Percentiles rank a stretch among this genome's conserved stretches.
These are phyloP conservation scores for Chalciporus pseudorubinellus DNA, from an alignment of 768 basidiomycete species.

Conservation along the genomic window DNA sequence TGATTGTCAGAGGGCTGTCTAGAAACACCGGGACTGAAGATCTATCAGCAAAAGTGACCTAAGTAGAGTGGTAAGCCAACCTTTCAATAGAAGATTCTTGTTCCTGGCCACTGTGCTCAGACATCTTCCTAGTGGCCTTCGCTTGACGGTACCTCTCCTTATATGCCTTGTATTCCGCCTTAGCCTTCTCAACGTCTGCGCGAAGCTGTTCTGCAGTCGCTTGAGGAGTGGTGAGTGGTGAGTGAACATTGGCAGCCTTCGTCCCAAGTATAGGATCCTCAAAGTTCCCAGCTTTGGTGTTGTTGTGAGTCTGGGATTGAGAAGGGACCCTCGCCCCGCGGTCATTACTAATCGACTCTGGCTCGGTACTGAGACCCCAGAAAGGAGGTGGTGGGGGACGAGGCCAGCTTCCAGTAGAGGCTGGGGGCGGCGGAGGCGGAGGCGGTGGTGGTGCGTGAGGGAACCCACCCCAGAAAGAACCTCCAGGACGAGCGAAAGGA, in stretches of 20 bases:
- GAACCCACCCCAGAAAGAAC: conserved; percentile 18
- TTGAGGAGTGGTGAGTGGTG: not conserved
- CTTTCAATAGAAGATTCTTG: conserved; percentile 26
- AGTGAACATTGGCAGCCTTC: not conserved
- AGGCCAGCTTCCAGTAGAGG: conserved; percentile 22
- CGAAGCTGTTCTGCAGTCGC: conserved; percentile 26
- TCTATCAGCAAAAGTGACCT: conserved; percentile 4
- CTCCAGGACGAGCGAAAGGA: conserved; percentile 2
- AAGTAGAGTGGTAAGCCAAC: conserved; percentile 9
- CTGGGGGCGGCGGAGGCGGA: conserved; percentile 13
- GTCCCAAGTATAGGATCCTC: not conserved
- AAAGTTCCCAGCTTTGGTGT: too few relatives aligned
- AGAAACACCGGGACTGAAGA: conserved; percentile 20
- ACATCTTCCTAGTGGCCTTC: conserved; percentile 47
- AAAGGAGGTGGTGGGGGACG: conserved; percentile 22
- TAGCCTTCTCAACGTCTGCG: conserved; percentile 60
- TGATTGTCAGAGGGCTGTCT: conserved; percentile 24
- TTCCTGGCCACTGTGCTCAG: conserved; percentile 27
- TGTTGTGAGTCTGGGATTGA: not conserved
- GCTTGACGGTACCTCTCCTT: conserved; percentile 69
- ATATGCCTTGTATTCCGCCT: conserved; percentile 61
- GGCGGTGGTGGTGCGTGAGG: conserved; percentile 22
- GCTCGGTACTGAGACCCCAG: conserved; percentile 13
- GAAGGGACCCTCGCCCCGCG: conserved; percentile 9
- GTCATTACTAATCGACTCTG: not conserved